Evolutionary conservation across 106 monocot species (phyloP), one percentile per base, ranked within the genome.

Genomic region (Triglochin maritima): DNA sequence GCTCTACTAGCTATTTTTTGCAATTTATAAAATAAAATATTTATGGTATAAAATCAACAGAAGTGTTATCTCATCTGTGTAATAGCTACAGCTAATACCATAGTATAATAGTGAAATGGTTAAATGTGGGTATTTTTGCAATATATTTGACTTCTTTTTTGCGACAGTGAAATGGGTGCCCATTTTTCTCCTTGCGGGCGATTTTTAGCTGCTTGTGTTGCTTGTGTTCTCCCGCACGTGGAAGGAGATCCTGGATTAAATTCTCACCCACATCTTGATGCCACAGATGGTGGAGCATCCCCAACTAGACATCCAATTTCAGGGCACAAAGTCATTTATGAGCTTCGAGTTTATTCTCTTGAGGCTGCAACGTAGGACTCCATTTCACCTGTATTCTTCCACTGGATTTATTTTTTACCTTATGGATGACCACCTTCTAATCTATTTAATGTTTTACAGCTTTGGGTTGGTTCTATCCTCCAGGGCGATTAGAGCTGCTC

Each of bases 151-250:
- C 12, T 50, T 5, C 47, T 44, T 41, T 62, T 63, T 70, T 46
- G 59, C 79, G 48, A 51, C 88, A 96, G 95, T 88, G 90, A 96
- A 81, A 96, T 96, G 95, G 95, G 95, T 48, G 83, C 90, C 58
- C 95, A 96, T 61, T 90, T 96, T 82, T 96, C 95, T 43, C 95
- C 95, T 6, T 96, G 95, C 65, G 95, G 95, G n/a, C 72, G 90
- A 74, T 96, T 85, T 74, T 77, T 96, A 65, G 95, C 88, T 12
- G 95, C 90, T 16, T 96, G 95, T 77, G 90, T 96, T 79, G 95
- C 95, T 56, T 96, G 95, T 75, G 69, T 84, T 69, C 81, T 88
- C 70, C 90, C 95, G 67, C 82, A 83, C 15, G 62, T 81, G 65
- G 90, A 95, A 82, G 78, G 79, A 69, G 87, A 96, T 65, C 70